Evolutionary conservation across 768 basidiomycete species (phyloP).

Genomic region (Boletellus ananas): DNA sequence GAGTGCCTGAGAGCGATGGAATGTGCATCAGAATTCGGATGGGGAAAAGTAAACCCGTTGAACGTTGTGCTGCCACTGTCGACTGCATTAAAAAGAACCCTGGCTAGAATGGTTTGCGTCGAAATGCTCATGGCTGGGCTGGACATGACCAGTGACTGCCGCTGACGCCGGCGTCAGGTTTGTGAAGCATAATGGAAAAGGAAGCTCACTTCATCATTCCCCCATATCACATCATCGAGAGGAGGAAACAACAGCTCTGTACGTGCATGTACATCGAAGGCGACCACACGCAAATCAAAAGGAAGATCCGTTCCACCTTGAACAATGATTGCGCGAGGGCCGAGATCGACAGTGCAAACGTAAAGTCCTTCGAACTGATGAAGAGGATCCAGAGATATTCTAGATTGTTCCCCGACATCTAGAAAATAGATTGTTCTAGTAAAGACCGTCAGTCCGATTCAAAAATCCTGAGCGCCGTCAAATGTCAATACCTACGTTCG

Average conservation of each 20-base stretch:
- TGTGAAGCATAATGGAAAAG: neutral
- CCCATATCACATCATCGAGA: neutral
- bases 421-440: slow-evolving; percentile 5
- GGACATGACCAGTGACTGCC: neutral
- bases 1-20: slow-evolving; percentile 4
- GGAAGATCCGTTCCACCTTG: too few species aligned
- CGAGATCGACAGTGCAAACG: slow-evolving; percentile 6
- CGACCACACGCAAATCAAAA: neutral
- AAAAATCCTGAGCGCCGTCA: neutral
- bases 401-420: neutral
- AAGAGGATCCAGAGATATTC: slow-evolving; percentile 10
- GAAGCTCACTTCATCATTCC: slow-evolving; percentile 3
- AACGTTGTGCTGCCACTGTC: slow-evolving; percentile 2
- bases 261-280: slow-evolving; percentile 15
- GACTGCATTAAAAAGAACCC: neutral
- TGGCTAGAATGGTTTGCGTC: slow-evolving; percentile 17
- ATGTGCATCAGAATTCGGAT: neutral
- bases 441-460: neutral
- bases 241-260: slow-evolving; percentile 1
- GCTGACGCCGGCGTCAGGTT: neutral
- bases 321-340: slow-evolving; percentile 12
- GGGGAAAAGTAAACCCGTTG: slow-evolving; percentile 14
- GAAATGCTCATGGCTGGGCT: slow-evolving; percentile 4
- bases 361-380: slow-evolving; percentile 8
- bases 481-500: slow-evolving; percentile 3